These are phyloP conservation scores for Sodiomyces alkalinus DNA, from an alignment of 2,329 filamentous ascomycete species.

Conservation along the genomic window DNA sequence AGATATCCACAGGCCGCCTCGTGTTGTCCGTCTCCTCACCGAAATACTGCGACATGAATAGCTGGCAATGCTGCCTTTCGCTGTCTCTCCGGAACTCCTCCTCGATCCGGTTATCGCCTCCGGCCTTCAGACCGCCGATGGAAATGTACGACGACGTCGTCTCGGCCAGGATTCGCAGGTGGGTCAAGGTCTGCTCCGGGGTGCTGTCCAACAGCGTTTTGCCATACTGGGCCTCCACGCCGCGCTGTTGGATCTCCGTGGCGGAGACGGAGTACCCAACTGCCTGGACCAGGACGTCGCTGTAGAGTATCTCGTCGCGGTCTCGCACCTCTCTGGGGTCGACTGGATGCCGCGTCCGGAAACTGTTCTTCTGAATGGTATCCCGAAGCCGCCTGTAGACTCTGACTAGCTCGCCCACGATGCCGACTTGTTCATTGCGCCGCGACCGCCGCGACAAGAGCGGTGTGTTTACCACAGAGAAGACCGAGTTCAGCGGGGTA, in stretches of 20 bases:
- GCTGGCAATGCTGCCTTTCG: constrained; percentile 57
- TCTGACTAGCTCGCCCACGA: constrained; percentile 38
- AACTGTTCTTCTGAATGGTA: constrained; percentile 39
- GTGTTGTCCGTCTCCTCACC: constrained; percentile 24
- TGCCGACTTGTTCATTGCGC: constrained; percentile 17
- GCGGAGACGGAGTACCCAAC: constrained; percentile 79
- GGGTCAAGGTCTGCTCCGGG: constrained; percentile 68
- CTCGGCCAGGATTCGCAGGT: constrained; percentile 77
- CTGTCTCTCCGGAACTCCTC: constrained; percentile 53
- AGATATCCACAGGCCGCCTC: constrained; percentile 27
- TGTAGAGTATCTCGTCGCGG: constrained; percentile 31
- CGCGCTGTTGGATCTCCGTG: constrained; percentile 83
- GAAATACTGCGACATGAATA: constrained; percentile 50
- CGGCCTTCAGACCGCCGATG: constrained; percentile 52
- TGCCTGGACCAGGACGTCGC: constrained; percentile 46
- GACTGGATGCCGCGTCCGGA: constrained; percentile 24
- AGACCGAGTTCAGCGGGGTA: constrained; percentile 26
- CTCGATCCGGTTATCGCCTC: constrained; percentile 44
- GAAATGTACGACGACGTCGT: constrained; percentile 76
- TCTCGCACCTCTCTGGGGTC: constrained; percentile 12
- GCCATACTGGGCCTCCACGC: constrained; percentile 57
- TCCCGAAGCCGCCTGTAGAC: constrained; percentile 47
- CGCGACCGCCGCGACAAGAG: constrained; percentile 17
- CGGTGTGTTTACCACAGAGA: constrained; percentile 21
- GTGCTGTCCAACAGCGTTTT: constrained; percentile 71